Base-by-base conservation (phyloP, 2,329 filamentous ascomycete genomes). In the Helotiales sp. region DNA sequence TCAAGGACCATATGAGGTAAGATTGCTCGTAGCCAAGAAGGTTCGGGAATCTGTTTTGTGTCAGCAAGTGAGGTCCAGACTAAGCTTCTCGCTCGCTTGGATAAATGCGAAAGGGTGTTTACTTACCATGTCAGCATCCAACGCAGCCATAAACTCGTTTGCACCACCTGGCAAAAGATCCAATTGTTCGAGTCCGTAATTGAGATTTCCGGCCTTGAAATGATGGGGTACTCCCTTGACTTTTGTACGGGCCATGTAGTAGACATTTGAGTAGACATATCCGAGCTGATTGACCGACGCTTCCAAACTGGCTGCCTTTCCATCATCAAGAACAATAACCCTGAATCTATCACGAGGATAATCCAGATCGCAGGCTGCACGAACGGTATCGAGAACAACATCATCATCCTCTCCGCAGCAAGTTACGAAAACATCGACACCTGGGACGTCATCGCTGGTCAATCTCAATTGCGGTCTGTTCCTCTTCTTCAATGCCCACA, bases 131-230 rank as follows among this genome's bases (percentile, higher is more conserved):
- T 91, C 88, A 22, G 87, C 88, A 74, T 91, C 88, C 37, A 91
- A 79, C 45, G 85, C 85, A n/a, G 87, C 87, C 74, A 89, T 85
- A 75, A 82, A 89, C 72, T 85, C 81, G 47, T 81, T 81, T n/a
- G 84, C 80, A 26, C 86, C 86, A 20, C 85, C 85, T 1, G 85
- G 84, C 34, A 88, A 77, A 17, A 22, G 24, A 24, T 62, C 49
- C 8, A 62, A 22, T 43, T 57, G 37, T 11, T 61, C 49, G 7
- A 66, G 50, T n/a, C 58, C 80, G 63, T 82, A 80, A 17, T 86
- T 83, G 22, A 90, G 79, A 74, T 90, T 90, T 60, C 87, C 87
- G 1, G 87, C 86, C 79, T 90, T 90, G 80, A 87, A 89, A 24
- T 66, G 64, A 63, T 66, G 64, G 0, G 64, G 64, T 13, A 71